A percentile compares a stretch with the other conserved stretches of the same genome.
phyloP scores from a whole-genome alignment of 345 rosid genomes.

The Euphorbia tirucalli region DNA sequence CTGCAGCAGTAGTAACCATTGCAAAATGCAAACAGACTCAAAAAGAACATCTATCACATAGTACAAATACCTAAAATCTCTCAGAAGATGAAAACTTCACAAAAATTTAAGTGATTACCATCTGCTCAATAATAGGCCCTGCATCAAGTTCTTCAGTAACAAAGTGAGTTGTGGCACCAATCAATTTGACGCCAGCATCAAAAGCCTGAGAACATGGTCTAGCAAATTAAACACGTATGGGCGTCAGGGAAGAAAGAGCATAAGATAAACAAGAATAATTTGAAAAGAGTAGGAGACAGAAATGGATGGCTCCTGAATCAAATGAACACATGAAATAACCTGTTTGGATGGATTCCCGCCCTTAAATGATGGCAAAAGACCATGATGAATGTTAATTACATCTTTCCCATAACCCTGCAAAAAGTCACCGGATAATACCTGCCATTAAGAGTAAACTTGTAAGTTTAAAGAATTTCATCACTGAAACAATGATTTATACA shows the following conservation, averaged over 20 bases:
- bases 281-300: background rate
- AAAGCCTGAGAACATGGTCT: slow-evolving; percentile 72
- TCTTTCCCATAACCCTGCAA: slow-evolving; percentile 78
- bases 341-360: slow-evolving; percentile 85
- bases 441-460: slow-evolving; percentile 21
- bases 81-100: background rate
- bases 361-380: slow-evolving; percentile 93
- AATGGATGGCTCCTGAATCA: slow-evolving; percentile 4
- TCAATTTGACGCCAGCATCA: slow-evolving; percentile 92
- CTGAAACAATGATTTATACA: slow-evolving; percentile 9
- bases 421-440: slow-evolving; percentile 71
- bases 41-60: background rate
- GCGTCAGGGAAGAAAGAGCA: slow-evolving; percentile 11
- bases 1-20: background rate
- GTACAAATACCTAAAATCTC: background rate
- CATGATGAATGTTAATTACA: slow-evolving; percentile 95
- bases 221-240: slow-evolving; percentile 29
- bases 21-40: background rate
- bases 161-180: slow-evolving; percentile 94
- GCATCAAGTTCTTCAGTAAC: slow-evolving; percentile 94
- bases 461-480: background rate
- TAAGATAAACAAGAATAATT: background rate
- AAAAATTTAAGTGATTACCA: slow-evolving; percentile 43
- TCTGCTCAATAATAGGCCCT: slow-evolving; percentile 96
- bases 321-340: slow-evolving; percentile 41